Percentiles rank a stretch among this genome's conserved stretches.
Conservation (phyloP, 495 filamentous ascomycete genomes). For the Neurospora tetrasperma region DNA sequence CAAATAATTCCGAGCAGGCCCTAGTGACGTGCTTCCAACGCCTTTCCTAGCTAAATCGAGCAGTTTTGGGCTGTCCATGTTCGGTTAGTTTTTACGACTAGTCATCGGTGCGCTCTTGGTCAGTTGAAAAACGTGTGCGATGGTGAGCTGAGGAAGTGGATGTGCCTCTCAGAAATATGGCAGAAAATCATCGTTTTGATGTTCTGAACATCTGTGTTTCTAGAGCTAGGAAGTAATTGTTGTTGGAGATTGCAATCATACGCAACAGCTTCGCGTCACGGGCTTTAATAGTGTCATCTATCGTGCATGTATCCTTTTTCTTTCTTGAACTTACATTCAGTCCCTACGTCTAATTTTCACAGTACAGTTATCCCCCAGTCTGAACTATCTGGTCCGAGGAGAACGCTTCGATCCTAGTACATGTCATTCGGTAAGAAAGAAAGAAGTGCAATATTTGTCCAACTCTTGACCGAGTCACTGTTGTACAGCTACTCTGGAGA, state of each 20-base stretch:
- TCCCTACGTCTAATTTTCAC: neutral
- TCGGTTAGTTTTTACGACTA: too few species aligned
- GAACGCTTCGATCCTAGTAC: neutral
- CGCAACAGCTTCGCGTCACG: too few species aligned
- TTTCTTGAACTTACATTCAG: neutral
- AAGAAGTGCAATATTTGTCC: neutral
- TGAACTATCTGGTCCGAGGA: neutral
- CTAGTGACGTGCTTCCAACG: too few species aligned
- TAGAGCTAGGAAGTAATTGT: too few species aligned
- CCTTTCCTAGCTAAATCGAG: too few species aligned
- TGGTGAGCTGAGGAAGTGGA: neutral
- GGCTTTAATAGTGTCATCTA: too few species aligned
- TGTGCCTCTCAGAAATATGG: neutral
- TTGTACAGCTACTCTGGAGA: neutral
- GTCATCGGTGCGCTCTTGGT: too few species aligned
- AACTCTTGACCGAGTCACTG: neutral
- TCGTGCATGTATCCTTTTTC: too few species aligned
- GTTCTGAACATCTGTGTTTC: too few species aligned
- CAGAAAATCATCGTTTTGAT: neutral
- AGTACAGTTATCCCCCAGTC: neutral
- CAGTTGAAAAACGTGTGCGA: neutral
- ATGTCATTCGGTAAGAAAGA: neutral
- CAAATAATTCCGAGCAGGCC: too few species aligned
- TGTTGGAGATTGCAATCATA: too few species aligned
- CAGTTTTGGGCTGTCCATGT: too few species aligned